phyloP scores from a whole-genome alignment of 129 eudicot genomes.

The Flaveria trinervia region DNA sequence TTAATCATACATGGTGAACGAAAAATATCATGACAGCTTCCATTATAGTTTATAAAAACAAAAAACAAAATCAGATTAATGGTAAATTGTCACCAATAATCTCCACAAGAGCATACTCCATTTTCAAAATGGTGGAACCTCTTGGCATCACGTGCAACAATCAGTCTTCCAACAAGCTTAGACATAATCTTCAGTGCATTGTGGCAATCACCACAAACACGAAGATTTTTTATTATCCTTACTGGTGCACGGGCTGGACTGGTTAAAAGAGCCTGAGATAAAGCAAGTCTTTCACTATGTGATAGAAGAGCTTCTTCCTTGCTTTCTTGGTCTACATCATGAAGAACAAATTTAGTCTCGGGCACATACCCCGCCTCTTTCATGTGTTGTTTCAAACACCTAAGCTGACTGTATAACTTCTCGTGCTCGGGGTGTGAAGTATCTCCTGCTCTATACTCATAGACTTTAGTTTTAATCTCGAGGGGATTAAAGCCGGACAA shows the following conservation, averaged over 20 bases:
- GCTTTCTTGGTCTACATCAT: constrained; percentile 20
- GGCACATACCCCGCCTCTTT: constrained; percentile 13
- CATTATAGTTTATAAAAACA: background rate
- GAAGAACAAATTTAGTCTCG: constrained; percentile 14
- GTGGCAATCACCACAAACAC: background rate
- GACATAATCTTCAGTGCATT: constrained; percentile 11
- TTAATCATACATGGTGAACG: constrained; percentile 5
- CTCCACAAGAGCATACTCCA: constrained; percentile 21
- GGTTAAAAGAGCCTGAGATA: constrained; percentile 20
- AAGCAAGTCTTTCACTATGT: constrained; percentile 22
- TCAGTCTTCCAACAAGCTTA: constrained; percentile 21
- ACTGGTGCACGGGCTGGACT: constrained; percentile 16
- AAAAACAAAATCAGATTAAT: background rate
- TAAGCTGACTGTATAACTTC: constrained; percentile 18
- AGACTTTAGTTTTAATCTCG: constrained; percentile 13
- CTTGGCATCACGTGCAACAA: constrained; percentile 25
- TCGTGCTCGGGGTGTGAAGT: constrained; percentile 17
- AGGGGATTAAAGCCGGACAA: constrained; percentile 11
- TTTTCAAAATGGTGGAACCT: constrained; percentile 19
- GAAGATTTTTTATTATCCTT: constrained; percentile 15
- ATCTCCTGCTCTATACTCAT: constrained; percentile 21
- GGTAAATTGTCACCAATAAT: constrained; percentile 17
- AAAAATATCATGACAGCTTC: background rate
- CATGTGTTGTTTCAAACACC: constrained; percentile 22
- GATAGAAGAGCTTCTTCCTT: constrained; percentile 18